Conservation (phyloP, 345 rosid genomes). For the Erucastrum elatum region DNA sequence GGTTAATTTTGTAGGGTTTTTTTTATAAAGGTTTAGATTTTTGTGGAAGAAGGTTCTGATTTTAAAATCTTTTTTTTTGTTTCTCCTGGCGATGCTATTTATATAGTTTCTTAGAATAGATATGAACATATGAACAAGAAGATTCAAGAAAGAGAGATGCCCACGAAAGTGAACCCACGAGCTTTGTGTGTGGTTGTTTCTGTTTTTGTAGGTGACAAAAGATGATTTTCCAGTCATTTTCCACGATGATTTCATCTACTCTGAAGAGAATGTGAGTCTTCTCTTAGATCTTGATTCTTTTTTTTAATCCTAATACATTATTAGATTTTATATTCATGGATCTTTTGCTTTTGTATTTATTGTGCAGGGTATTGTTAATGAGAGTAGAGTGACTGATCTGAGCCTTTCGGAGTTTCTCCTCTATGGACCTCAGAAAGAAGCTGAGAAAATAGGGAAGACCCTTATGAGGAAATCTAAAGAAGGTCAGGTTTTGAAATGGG, state of each 20-base stretch:
- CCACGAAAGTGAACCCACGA: constrained; percentile 28
- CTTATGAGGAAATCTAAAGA: constrained; percentile 73
- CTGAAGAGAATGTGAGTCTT: constrained; percentile 73
- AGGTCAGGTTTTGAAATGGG: constrained; percentile 68
- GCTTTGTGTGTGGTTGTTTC: constrained; percentile 47
- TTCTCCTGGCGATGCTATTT: constrained; percentile 9
- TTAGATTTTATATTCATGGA: neutral
- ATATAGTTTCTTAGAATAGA: constrained; percentile 19
- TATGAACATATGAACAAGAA: constrained; percentile 20
- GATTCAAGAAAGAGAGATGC: constrained; percentile 30
- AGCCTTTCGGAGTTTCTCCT: constrained; percentile 60
- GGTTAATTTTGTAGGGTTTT: neutral
- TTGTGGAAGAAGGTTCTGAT: constrained; percentile 29
- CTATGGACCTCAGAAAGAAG: constrained; percentile 81
- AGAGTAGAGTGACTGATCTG: constrained; percentile 78
- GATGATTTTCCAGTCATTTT: constrained; percentile 91
- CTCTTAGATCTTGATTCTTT: neutral
- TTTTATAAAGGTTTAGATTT: neutral
- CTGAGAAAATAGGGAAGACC: constrained; percentile 53
- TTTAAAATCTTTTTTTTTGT: neutral
- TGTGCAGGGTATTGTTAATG: constrained; percentile 63
- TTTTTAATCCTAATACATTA: neutral
- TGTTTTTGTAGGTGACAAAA: constrained; percentile 81
- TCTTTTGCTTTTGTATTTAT: neutral
- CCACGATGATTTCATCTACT: constrained; percentile 80